phyloP scores from a whole-genome alignment of 345 rosid species.

The Brassica rapa region DNA sequence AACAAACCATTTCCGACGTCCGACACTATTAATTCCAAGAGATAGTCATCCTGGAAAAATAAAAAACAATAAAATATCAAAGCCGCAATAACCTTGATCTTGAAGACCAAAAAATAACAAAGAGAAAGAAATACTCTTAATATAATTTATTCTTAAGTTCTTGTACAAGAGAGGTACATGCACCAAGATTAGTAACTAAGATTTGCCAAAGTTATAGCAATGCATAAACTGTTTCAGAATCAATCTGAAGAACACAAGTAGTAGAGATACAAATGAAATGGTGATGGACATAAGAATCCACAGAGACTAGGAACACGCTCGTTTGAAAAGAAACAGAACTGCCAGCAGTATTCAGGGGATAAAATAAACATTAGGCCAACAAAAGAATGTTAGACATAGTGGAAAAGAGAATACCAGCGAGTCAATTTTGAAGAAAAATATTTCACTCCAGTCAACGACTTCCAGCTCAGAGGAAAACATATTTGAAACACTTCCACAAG shows the following conservation, averaged over 20 bases:
- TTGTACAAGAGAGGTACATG: slow-evolving; percentile 21
- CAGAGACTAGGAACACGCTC: slow-evolving; percentile 1
- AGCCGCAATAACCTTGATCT: slow-evolving; percentile 14
- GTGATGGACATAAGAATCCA: slow-evolving; percentile 13
- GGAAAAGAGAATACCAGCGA: slow-evolving; percentile 52
- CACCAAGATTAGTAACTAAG: slow-evolving; percentile 22
- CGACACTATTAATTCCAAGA: slow-evolving; percentile 66
- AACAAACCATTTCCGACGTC: slow-evolving; percentile 71
- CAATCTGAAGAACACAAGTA: not conserved
- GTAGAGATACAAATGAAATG: slow-evolving; percentile 7
- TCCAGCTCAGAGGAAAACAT: slow-evolving; percentile 53
- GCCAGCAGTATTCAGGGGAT: not conserved
- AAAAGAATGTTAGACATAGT: slow-evolving; percentile 16
- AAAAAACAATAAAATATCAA: slow-evolving; percentile 4
- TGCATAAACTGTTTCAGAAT: slow-evolving; percentile 1
- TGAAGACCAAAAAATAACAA: slow-evolving; percentile 16
- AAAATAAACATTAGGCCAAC: slow-evolving; percentile 5
- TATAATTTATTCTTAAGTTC: slow-evolving; percentile 10
- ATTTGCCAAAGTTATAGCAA: slow-evolving; percentile 18
- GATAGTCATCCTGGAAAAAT: slow-evolving; percentile 59
- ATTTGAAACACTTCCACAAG: slow-evolving; percentile 66
- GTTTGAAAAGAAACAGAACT: slow-evolving; percentile 10
- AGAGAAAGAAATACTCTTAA: slow-evolving; percentile 2
- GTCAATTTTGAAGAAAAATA: slow-evolving; percentile 87
- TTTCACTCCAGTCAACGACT: slow-evolving; percentile 76